Conservation (phyloP, 2,329 filamentous ascomycete species). For the Fusarium miscanthi region DNA sequence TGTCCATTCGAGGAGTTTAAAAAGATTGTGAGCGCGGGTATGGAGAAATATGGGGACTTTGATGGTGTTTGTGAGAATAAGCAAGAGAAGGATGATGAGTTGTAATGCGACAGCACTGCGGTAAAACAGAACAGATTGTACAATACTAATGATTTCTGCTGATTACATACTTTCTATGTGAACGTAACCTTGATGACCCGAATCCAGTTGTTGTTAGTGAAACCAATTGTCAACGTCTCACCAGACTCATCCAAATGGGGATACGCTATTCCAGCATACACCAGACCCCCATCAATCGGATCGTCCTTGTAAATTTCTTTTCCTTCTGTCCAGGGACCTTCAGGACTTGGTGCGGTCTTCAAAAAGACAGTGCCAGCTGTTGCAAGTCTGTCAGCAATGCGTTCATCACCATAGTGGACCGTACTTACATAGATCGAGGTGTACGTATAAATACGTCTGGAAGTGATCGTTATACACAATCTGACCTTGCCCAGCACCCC, state of each 20-base stretch:
- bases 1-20: conserved; percentile 38
- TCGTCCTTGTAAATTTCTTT: conserved; percentile 50
- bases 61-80: conserved; percentile 37
- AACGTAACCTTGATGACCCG: conserved; percentile 48
- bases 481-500: conserved; percentile 53
- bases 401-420: accelerated
- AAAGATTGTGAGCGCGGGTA: conserved; percentile 29
- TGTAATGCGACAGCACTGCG: neutral
- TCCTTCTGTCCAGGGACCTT: conserved; percentile 53
- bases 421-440: conserved; percentile 38
- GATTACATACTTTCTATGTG: accelerated
- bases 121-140: neutral
- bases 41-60: conserved; percentile 40
- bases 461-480: conserved; percentile 52
- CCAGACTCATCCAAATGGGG: conserved; percentile 53
- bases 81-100: conserved; percentile 19
- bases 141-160: neutral
- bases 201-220: conserved; percentile 54
- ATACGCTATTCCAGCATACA: conserved; percentile 53
- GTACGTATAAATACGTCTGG: conserved; percentile 51
- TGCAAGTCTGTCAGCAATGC: neutral
- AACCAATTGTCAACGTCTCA: conserved; percentile 52
- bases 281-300: conserved; percentile 46
- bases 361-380: conserved; percentile 24
- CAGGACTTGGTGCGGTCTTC: conserved; percentile 38